Evolutionary conservation across 2,329 filamentous ascomycete species (phyloP), one percentile per base, ranked within the genome.

Genomic region (Clonostachys rosea): DNA sequence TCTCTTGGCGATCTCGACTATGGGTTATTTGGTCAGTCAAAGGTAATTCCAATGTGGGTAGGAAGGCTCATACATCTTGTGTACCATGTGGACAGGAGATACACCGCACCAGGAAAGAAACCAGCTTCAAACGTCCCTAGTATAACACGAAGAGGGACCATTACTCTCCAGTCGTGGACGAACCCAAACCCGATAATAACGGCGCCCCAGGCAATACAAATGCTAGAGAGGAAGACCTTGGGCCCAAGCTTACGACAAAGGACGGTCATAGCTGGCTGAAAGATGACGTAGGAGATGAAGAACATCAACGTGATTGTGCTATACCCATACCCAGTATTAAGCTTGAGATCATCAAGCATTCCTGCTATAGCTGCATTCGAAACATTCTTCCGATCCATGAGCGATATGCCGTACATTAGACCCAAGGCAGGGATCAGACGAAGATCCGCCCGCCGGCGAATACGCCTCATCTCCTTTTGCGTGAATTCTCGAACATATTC

Each of bases 201-300:
- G 30, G 39, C 37, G 20, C 48, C 48, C 48, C 48, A 50, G 13
- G 46, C 16, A 5, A 46, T 41, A 5, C 45, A 36, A 11, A 50
- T 20, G 18, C 47, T 30, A 7, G 36, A 34, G 20, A 50, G 43
- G 40, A 41, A 50, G n/a, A 34, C 16, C 24, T 42, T 47, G 13
- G 48, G 48, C 11, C 46, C 33, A 50, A 87, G 58, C 16, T 46
- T 37, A 5, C 30, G 12, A 35, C 44, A 47, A 17, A 69, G 53
- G 3, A 66, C 48, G 49, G 64, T 61, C 44, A 67, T 66, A 46
- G 59, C 63, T 8, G 62, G 63, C 46, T 69, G 62, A 37, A 52
- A 52, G 18, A 57, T 34, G 10, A 84, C 81, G 57, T 85, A 86
- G 5, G 75, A 74, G 53, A 84, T 71, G 56, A 83, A 85, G 62